A percentile compares a stretch with the other conserved stretches of the same genome.
Conservation (phyloP, 495 filamentous ascomycete genomes). For the Emericellopsis terricola region DNA sequence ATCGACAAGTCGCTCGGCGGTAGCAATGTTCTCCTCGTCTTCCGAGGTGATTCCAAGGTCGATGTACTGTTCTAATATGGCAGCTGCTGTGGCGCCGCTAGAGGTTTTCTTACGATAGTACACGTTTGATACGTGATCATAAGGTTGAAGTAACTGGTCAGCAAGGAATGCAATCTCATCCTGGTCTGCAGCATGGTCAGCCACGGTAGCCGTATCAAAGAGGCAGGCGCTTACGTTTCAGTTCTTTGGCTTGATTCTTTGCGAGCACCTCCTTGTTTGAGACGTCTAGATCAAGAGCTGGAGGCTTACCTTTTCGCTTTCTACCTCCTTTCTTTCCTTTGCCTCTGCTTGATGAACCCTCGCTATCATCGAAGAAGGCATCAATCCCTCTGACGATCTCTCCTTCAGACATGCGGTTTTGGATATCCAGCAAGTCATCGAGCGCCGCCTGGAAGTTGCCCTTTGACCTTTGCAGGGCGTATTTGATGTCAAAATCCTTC, state of each 20-base stretch:
- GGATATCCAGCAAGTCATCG: conserved; percentile 63
- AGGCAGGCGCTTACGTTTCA: background rate
- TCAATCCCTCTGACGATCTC: conserved; percentile 57
- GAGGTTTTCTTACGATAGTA: conserved; percentile 8
- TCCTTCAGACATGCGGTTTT: conserved; percentile 45
- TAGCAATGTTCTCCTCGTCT: background rate
- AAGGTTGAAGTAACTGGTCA: conserved; percentile 5
- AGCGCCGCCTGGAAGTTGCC: conserved; percentile 49
- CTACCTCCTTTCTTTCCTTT: conserved; percentile 26
- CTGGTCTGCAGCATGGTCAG: background rate
- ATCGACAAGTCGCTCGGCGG: background rate
- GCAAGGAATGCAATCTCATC: conserved; percentile 11
- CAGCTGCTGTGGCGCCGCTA: conserved; percentile 8
- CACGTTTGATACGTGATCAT: conserved; percentile 9
- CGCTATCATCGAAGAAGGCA: conserved; percentile 40
- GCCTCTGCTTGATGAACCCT: background rate
- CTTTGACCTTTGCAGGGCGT: conserved; percentile 43
- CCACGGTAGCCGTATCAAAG: background rate
- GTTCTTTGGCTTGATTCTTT: conserved; percentile 2
- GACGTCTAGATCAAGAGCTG: conserved; percentile 1
- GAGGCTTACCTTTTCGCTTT: conserved; percentile 7
- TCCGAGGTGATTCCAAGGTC: background rate
- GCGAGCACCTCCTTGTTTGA: conserved; percentile 2
- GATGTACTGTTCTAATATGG: conserved; percentile 11
- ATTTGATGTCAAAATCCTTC: conserved; percentile 40